These are phyloP conservation scores for Chrysopogon serrulatus DNA, from an alignment of 176 grass and related monocot species.

Conservation along the genomic window DNA sequence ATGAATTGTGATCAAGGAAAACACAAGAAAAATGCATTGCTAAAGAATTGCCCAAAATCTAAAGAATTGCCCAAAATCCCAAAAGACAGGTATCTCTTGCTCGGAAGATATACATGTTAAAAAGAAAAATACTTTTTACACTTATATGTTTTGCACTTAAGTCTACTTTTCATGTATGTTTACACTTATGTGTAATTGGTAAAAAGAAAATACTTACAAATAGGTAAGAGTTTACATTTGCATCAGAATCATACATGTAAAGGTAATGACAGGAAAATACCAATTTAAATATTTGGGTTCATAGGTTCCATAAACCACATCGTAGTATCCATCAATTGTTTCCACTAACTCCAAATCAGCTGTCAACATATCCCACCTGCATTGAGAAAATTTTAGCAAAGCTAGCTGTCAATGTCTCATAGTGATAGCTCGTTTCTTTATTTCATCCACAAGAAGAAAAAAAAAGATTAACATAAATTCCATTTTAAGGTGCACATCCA, in stretches of 20 bases:
- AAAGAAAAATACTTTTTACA: background rate
- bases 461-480: background rate
- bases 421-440: slow-evolving; percentile 1
- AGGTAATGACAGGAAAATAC: slow-evolving; percentile 32
- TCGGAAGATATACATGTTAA: background rate
- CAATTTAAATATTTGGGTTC: slow-evolving; percentile 76
- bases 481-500: background rate
- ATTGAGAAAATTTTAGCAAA: slow-evolving; percentile 32
- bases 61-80: slow-evolving; percentile 11
- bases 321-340: slow-evolving; percentile 71
- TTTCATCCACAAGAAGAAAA: slow-evolving; percentile 8
- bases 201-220: background rate
- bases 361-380: slow-evolving; percentile 94
- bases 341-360: slow-evolving; percentile 77
- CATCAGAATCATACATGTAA: background rate
- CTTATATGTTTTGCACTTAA: no score
- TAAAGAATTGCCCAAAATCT: slow-evolving; percentile 9
- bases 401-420: background rate
- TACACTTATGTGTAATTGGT: background rate
- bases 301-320: slow-evolving; percentile 93
- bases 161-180: background rate
- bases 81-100: background rate
- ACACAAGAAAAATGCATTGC: background rate
- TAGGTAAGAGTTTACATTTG: background rate
- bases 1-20: background rate